These are phyloP conservation scores for Zasmidium citrigriseum DNA, from an alignment of 2,329 filamentous ascomycete species.

Conservation along the genomic window DNA sequence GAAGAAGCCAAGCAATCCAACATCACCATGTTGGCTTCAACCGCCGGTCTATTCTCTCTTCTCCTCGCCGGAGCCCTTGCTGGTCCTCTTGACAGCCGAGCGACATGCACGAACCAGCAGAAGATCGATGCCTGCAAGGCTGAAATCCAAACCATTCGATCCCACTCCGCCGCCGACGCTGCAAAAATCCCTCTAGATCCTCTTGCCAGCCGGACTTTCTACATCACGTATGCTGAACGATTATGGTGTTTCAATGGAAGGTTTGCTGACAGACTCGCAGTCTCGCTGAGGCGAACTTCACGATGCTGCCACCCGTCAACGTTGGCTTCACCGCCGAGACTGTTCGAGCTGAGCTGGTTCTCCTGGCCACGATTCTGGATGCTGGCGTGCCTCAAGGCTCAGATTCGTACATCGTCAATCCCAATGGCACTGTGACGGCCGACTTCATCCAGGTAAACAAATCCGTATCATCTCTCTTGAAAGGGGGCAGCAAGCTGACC, in stretches of 20 bases:
- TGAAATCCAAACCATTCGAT: conserved; percentile 17
- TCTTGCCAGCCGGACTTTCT: conserved; percentile 12
- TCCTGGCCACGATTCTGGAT: conserved; percentile 8
- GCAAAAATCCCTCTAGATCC: conserved; percentile 10
- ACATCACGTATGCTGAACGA: not conserved
- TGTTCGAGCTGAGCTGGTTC: conserved; percentile 12
- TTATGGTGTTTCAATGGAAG: not conserved
- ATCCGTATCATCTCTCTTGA: not conserved
- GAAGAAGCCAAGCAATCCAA: too few species aligned
- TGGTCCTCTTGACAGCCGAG: not conserved
- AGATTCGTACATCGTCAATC: conserved; percentile 10
- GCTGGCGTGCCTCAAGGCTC: conserved; percentile 10
- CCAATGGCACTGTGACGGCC: conserved; percentile 12
- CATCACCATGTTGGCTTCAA: too few species aligned
- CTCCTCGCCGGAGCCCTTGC: not conserved
- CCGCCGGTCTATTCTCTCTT: not conserved
- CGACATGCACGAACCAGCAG: conserved; percentile 1
- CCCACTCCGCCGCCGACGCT: conserved; percentile 9
- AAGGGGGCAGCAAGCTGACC: not conserved
- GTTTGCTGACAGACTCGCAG: not conserved
- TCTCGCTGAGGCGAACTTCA: not conserved
- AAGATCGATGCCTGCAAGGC: conserved; percentile 14
- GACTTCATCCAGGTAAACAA: conserved; percentile 14
- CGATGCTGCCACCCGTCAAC: conserved; percentile 7
- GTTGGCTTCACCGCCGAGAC: conserved; percentile 15